These are phyloP conservation scores for Viola pubescens DNA, from an alignment of 441 rosid species.

Conservation along the genomic window DNA sequence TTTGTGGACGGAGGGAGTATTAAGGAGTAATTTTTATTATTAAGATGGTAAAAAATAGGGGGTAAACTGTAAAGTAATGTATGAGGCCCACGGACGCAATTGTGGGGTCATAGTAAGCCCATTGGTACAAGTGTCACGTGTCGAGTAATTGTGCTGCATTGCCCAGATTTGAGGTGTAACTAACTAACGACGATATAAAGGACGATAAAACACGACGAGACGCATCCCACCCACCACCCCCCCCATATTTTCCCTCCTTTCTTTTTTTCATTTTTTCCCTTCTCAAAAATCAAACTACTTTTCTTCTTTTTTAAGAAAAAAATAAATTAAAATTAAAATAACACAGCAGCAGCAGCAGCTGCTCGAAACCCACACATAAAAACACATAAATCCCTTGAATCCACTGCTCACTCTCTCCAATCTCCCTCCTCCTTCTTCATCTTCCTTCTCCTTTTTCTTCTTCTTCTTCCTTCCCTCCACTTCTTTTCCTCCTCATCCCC, in stretches of 20 bases:
- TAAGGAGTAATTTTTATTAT: too few species aligned
- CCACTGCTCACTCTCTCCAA: constrained; percentile 4
- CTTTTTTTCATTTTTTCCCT: too few species aligned
- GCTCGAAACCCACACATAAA: constrained; percentile 18
- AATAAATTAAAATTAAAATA: too few species aligned
- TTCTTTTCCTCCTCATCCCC: constrained; percentile 2
- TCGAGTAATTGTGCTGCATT: constrained; percentile 28
- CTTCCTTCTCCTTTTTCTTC: neutral
- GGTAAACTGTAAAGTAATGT: too few species aligned
- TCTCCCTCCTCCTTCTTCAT: neutral
- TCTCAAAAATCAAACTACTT: too few species aligned
- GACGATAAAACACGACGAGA: neutral
- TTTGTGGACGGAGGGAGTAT: too few species aligned
- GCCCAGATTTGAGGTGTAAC: constrained; percentile 28
- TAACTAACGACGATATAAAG: constrained; percentile 11
- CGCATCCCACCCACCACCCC: too few species aligned
- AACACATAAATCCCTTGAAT: constrained; percentile 3
- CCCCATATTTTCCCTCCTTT: too few species aligned
- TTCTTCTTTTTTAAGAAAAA: too few species aligned
- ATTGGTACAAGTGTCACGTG: constrained; percentile 33
- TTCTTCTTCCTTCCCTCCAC: constrained; percentile 8
- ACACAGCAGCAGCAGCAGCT: neutral
- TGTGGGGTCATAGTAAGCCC: neutral
- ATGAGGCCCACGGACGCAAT: neutral
- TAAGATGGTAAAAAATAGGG: too few species aligned